A percentile compares a stretch with the other conserved stretches of the same genome.
These are phyloP conservation scores for Chlamydomonas schloesseri DNA, from an alignment of 139 green algal species.

Conservation along the genomic window DNA sequence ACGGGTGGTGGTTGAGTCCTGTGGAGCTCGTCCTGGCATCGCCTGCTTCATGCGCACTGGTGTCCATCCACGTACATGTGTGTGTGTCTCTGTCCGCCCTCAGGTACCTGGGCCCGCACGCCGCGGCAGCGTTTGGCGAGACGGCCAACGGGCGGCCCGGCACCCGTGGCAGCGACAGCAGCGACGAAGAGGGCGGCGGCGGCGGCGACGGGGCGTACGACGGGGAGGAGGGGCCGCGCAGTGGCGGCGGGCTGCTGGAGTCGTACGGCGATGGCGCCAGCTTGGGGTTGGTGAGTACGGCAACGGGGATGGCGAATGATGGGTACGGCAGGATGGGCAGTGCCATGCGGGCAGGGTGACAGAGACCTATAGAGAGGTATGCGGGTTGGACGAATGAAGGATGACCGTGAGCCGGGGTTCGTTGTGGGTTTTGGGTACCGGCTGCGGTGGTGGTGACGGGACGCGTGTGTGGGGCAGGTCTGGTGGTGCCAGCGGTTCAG, in stretches of 20 bases:
- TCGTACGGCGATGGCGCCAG: background rate
- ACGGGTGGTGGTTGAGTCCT: background rate
- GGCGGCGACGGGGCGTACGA: background rate
- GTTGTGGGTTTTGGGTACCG: no score
- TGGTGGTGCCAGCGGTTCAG: no score
- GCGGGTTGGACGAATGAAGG: no score
- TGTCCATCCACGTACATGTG: background rate
- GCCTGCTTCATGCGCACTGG: background rate
- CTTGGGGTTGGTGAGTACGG: no score
- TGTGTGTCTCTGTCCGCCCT: no score
- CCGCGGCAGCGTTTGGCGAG: background rate
- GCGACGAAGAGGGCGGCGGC: background rate
- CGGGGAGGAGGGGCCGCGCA: background rate
- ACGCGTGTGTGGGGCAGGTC: no score
- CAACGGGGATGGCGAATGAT: no score
- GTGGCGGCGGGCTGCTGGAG: background rate
- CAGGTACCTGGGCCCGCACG: conserved; percentile 32
- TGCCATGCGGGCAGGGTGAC: no score
- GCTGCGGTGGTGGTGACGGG: no score
- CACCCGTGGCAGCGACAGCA: background rate
- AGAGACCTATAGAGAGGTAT: no score
- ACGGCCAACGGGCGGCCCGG: background rate
- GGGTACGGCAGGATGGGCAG: no score
- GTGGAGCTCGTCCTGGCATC: background rate
- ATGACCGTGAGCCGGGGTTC: no score